Evolutionary conservation across 2,329 filamentous ascomycete species (phyloP).

Genomic region (Ceratocystis variospora): DNA sequence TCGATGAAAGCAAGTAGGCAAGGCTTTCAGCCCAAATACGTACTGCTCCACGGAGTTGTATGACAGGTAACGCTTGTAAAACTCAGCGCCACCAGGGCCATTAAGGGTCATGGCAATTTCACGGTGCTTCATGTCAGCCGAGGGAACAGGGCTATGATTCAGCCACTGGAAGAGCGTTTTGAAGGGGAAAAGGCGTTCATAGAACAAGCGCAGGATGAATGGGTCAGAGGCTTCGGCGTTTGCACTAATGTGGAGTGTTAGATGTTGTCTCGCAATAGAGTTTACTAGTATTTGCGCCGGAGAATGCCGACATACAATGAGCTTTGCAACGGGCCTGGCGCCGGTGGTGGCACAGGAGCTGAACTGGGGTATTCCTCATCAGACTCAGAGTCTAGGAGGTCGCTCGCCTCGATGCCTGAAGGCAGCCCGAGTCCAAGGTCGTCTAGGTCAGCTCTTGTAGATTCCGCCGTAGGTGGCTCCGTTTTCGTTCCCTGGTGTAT

Average conservation of each 20-base stretch:
- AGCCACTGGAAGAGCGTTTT: conserved; percentile 94
- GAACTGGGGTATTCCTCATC: conserved; percentile 43
- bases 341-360: conserved; percentile 27
- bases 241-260: conserved; percentile 13
- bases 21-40: conserved; percentile 16
- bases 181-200: conserved; percentile 91
- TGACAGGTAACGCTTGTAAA: conserved; percentile 81
- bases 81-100: conserved; percentile 45
- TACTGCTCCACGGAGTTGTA: conserved; percentile 42
- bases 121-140: conserved; percentile 77
- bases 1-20: neutral
- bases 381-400: conserved; percentile 43
- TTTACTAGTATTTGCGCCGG: neutral
- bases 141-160: conserved; percentile 78
- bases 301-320: conserved; percentile 11
- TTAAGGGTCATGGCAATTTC: conserved; percentile 95
- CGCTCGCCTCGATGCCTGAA: conserved; percentile 28
- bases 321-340: conserved; percentile 27
- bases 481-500: neutral
- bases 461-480: conserved; percentile 20
- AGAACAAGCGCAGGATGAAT: conserved; percentile 79
- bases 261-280: neutral
- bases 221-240: conserved; percentile 18
- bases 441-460: conserved; percentile 36
- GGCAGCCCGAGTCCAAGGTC: neutral